Conservation (phyloP, 176 grass and related monocot species). For the Juncus inflexus region DNA sequence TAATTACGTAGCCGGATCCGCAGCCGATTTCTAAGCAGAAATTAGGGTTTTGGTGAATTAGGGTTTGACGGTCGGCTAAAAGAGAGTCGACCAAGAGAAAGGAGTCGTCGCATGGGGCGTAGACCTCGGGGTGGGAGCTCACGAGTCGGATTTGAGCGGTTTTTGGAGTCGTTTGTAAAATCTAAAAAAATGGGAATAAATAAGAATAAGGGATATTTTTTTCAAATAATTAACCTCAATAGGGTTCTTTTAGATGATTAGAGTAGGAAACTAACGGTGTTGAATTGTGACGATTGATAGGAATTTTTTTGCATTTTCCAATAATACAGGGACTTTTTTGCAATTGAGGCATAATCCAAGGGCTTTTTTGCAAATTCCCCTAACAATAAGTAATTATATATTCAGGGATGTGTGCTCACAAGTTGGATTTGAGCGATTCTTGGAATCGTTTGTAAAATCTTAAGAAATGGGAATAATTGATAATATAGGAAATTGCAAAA, state of each 20-base stretch:
- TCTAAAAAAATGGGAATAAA: conserved; percentile 33
- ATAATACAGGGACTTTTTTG: too few species aligned
- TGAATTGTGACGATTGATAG: too few species aligned
- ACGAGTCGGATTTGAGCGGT: conserved; percentile 80
- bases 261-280: too few species aligned
- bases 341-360: too few species aligned
- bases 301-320: too few species aligned
- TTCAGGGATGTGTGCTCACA: conserved; percentile 48
- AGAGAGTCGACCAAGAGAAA: conserved; percentile 94
- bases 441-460: conserved; percentile 40
- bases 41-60: conserved; percentile 55
- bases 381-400: too few species aligned
- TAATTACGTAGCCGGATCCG: conserved; percentile 87
- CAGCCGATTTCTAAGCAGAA: conserved; percentile 82
- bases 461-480: conserved; percentile 20
- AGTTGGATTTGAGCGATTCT: conserved; percentile 83
- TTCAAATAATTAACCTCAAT: too few species aligned
- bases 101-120: conserved; percentile 90
- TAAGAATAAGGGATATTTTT: conserved; percentile 11
- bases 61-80: conserved; percentile 60
- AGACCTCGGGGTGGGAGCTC: conserved; percentile 73
- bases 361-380: too few species aligned
- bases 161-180: conserved; percentile 44
- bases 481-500: conserved; percentile 5
- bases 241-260: too few species aligned